Base-by-base conservation (phyloP, 2,329 filamentous ascomycete species). In the Aspergillus sclerotialis region DNA sequence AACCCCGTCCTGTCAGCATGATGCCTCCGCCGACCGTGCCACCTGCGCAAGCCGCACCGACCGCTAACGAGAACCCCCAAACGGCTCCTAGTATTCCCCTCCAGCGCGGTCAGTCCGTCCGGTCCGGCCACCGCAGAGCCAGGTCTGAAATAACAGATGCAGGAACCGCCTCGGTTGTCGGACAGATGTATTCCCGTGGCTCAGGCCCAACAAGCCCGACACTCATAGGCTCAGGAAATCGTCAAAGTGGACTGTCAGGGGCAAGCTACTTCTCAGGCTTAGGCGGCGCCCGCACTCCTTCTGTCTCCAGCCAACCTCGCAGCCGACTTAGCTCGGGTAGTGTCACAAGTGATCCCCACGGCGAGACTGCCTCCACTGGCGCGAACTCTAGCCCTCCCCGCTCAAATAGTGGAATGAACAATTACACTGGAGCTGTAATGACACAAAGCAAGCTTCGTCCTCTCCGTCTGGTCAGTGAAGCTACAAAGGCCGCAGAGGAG, bases 151-250 rank as follows among this genome's bases (percentile, higher is more conserved):
- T 68, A 42, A 51, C 60, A 8, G 60, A 62, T 37, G 50, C 57
- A 29, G 54, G 63, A 33, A 80, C 79, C 12, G 83, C 84, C 6
- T 78, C 74, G 39, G 76, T 94, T 18, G 82, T 94, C 31, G 86
- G 85, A 50, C 88, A 89, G 60, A 94, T 94, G 84, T 93, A 93
- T 66, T 82, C 81, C 52, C 75, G 62, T 13, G 60, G 61, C 30
- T 65, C 64, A 5, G 75, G 82, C 14, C 70, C 55, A 32, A 65
- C 66, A 69, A 78, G 59, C 65, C 78, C 49, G 65, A 80, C 60
- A 12, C 38, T 57, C 4, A 55, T 65, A 44, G 59, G 58, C 6
- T 58, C 58, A 23, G 58, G 56, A n/a, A 61, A 58, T 4, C 58
- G 60, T 6, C 60, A 64, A 36, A 63, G 57, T 33, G 50, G 62